phyloP scores from a whole-genome alignment of 2,329 filamentous ascomycete genomes.

The Aspergillaceae sp. region DNA sequence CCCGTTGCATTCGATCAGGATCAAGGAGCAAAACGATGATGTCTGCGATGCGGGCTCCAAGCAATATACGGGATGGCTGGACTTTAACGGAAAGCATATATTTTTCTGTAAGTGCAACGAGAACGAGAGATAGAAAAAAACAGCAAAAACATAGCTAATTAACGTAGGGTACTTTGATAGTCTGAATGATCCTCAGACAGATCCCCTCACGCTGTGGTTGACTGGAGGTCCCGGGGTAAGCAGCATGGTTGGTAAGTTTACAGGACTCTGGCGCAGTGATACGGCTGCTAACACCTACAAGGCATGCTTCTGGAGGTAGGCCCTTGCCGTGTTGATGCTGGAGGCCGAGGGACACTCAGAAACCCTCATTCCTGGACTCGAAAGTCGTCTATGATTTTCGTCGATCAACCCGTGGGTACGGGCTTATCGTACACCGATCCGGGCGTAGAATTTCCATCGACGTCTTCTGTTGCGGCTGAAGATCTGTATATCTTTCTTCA shows the following conservation, averaged over 20 bases:
- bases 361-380: constrained; percentile 16
- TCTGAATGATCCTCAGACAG: constrained; percentile 12
- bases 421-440: constrained; percentile 20
- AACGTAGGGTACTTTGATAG: constrained; percentile 14
- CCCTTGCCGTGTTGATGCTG: constrained; percentile 9
- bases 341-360: constrained; percentile 14
- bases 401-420: constrained; percentile 19
- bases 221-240: constrained; percentile 14
- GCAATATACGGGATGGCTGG: constrained; percentile 23
- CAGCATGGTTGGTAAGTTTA: constrained; percentile 10
- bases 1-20: constrained; percentile 16
- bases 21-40: constrained; percentile 17
- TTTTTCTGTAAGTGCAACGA: constrained; percentile 8
- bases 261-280: neutral
- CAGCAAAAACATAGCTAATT: neutral
- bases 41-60: constrained; percentile 17
- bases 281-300: neutral
- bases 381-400: constrained; percentile 18
- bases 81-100: constrained; percentile 11
- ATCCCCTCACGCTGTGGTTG: constrained; percentile 17
- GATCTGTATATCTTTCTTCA: constrained; percentile 46
- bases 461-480: constrained; percentile 37
- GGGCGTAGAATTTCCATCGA: constrained; percentile 12
- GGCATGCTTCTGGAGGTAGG: constrained; percentile 10
- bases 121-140: neutral